phyloP scores from a whole-genome alignment of 2,329 filamentous ascomycete genomes.

The Phaeomoniella chlamydospora region DNA sequence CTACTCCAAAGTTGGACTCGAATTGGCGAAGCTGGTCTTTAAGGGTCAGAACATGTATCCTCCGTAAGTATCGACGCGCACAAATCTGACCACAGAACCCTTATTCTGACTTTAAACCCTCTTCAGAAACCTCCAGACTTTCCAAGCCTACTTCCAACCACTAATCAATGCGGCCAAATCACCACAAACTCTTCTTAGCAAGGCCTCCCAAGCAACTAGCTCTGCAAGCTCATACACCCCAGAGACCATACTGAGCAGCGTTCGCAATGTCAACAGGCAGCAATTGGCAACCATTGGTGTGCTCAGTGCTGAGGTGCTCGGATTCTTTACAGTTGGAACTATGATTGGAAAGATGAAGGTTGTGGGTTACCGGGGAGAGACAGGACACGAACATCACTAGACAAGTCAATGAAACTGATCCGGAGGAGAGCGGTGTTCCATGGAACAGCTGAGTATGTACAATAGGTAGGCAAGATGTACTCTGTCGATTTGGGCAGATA shows the following conservation, averaged over 20 bases:
- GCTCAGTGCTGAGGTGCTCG: conserved; percentile 70
- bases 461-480: background rate
- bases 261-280: conserved; percentile 56
- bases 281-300: conserved; percentile 64
- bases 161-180: conserved; percentile 56
- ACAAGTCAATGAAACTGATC: background rate
- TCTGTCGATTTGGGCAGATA: background rate
- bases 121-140: conserved; percentile 16
- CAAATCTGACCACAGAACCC: background rate
- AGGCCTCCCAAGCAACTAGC: conserved; percentile 25
- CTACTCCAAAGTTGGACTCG: conserved; percentile 79
- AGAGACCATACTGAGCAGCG: conserved; percentile 35
- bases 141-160: conserved; percentile 77
- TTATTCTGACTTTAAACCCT: conserved; percentile 1
- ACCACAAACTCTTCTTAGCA: conserved; percentile 43
- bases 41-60: conserved; percentile 80
- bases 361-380: conserved; percentile 73
- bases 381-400: conserved; percentile 24
- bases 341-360: conserved; percentile 94
- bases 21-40: conserved; percentile 79
- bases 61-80: conserved; percentile 59
- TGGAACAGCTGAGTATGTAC: background rate
- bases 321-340: conserved; percentile 96
- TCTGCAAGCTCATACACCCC: conserved; percentile 43
- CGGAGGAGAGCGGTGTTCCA: background rate